Percentiles rank a stretch among this genome's conserved stretches.
phyloP scores from a whole-genome alignment of 805 yeast genomes.

The Sugiyamaella marilandica region DNA sequence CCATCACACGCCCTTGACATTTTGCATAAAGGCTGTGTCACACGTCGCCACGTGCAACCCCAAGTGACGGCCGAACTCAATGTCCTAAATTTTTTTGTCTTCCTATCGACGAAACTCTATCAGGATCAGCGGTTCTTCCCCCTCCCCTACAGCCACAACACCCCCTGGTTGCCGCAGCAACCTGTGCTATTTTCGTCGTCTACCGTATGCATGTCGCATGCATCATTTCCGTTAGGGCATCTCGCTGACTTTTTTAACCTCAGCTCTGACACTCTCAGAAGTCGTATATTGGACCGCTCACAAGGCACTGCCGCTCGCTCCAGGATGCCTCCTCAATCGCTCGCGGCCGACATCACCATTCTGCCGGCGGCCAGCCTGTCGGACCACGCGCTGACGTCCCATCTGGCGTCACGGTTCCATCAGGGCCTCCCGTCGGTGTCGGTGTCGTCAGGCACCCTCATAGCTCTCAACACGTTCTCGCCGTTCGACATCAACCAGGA shows the following conservation, averaged over 20 bases:
- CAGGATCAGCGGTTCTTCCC: no score
- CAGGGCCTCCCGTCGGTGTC: constrained; percentile 39
- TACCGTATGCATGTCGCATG: no score
- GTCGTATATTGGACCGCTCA: not conserved
- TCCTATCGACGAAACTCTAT: no score
- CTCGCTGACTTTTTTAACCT: not conserved
- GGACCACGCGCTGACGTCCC: constrained; percentile 39
- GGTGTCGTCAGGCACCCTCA: constrained; percentile 35
- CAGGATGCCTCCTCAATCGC: constrained; percentile 18
- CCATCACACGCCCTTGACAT: no score
- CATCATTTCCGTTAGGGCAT: no score
- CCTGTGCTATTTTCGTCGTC: not conserved
- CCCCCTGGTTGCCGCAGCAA: constrained; percentile 4
- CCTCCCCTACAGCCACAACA: no score
- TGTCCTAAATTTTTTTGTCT: no score
- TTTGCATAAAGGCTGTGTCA: no score
- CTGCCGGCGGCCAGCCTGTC: constrained; percentile 34
- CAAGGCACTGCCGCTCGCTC: not conserved
- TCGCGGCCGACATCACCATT: constrained; percentile 33
- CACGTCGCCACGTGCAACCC: no score
- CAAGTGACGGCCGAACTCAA: no score
- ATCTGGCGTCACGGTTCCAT: constrained; percentile 39
- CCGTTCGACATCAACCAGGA: constrained; percentile 36
- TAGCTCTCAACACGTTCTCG: constrained; percentile 37
- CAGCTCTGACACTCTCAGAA: not conserved